These are phyloP conservation scores for Lithohypha guttulata DNA, from an alignment of 2,329 filamentous ascomycete genomes.

Conservation along the genomic window DNA sequence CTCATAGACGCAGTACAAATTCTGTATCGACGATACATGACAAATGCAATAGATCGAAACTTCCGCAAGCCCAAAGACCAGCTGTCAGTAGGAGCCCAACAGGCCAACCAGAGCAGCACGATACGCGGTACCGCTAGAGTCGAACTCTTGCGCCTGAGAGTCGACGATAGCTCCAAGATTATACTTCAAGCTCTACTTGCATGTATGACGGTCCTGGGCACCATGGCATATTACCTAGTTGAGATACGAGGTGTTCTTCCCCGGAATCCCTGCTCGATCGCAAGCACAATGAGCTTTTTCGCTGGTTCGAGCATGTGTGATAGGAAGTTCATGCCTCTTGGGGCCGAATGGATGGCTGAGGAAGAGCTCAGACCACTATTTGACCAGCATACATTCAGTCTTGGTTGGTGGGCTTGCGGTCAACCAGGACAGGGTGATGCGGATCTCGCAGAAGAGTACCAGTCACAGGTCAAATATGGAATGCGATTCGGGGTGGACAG, in stretches of 20 bases:
- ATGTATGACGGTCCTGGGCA: neutral
- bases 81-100: too few relatives aligned
- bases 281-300: slow-evolving; percentile 3
- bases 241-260: neutral
- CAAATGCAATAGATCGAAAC: slow-evolving; percentile 4
- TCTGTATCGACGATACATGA: slow-evolving; percentile 4
- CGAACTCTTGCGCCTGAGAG: neutral
- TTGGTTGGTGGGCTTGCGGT: neutral
- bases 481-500: too few relatives aligned
- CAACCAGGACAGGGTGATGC: neutral
- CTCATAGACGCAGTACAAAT: neutral
- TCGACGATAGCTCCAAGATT: slow-evolving; percentile 1
- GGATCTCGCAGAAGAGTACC: slow-evolving; percentile 12
- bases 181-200: slow-evolving; percentile 1
- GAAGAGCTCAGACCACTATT: neutral
- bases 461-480: slow-evolving; percentile 17
- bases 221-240: neutral
- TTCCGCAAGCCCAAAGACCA: neutral
- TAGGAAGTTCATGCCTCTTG: neutral
- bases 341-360: neutral
- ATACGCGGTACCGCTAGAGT: neutral
- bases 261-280: slow-evolving; percentile 2
- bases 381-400: neutral
- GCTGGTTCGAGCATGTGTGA: neutral
- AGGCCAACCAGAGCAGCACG: neutral